Conservation (phyloP, 495 filamentous ascomycete genomes). For the Neurospora pannonica region DNA sequence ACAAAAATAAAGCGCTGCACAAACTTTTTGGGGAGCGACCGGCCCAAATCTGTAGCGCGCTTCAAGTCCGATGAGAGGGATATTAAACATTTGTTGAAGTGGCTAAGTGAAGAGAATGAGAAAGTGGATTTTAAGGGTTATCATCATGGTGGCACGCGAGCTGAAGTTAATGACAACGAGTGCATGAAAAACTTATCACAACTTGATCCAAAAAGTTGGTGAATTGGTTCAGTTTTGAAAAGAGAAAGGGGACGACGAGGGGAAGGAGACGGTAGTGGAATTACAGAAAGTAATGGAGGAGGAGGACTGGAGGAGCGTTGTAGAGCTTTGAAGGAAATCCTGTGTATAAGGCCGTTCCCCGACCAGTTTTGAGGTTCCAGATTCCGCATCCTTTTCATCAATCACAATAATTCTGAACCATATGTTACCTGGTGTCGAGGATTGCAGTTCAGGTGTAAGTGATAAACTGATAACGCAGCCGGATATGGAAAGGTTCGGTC, state of each 20-base stretch:
- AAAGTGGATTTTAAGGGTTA: neutral
- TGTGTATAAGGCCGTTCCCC: too few species aligned
- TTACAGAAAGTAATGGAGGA: neutral
- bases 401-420: too few species aligned
- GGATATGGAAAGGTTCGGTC: neutral
- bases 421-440: too few species aligned
- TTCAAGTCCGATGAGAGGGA: neutral
- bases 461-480: neutral
- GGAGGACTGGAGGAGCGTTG: neutral
- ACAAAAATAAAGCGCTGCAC: neutral
- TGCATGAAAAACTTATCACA: neutral
- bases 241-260: neutral
- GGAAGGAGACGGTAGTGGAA: neutral
- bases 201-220: neutral
- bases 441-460: neutral
- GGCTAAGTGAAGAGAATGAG: neutral
- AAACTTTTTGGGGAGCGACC: neutral
- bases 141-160: neutral
- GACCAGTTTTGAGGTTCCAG: too few species aligned
- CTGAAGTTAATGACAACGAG: neutral
- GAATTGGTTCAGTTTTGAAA: neutral
- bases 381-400: too few species aligned
- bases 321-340: neutral
- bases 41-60: neutral
- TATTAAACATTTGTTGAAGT: neutral